phyloP scores from a whole-genome alignment of 192 early-diverging fungal species.

The Paraglomus brasilianum region DNA sequence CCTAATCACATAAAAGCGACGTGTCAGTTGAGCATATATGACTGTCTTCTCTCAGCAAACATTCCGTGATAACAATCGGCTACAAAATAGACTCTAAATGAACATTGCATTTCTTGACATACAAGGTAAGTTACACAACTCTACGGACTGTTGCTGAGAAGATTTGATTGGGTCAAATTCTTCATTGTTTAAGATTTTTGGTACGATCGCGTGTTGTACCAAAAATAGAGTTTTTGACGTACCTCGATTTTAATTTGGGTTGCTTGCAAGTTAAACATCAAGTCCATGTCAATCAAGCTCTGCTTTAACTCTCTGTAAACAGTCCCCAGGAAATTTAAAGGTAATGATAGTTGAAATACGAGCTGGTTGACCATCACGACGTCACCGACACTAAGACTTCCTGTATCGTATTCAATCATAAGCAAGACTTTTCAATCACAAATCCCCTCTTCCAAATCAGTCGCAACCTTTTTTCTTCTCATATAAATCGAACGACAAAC shows the following conservation, averaged over 20 bases:
- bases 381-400: constrained; percentile 92
- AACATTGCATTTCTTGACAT: not conserved
- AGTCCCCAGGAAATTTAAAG: constrained; percentile 95
- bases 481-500: too few species aligned
- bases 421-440: not conserved
- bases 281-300: constrained; percentile 95
- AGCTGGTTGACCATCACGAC: constrained; percentile 99
- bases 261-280: constrained; percentile 85
- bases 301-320: constrained; percentile 97
- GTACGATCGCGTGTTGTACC: too few species aligned
- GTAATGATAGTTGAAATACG: constrained; percentile 95
- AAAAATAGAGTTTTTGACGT: constrained; percentile 1
- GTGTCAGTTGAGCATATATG: too few species aligned
- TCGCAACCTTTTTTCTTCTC: too few species aligned
- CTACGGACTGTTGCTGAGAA: too few species aligned
- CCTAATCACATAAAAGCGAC: constrained; percentile 29
- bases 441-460: not conserved
- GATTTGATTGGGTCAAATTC: too few species aligned
- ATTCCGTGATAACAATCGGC: too few species aligned
- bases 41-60: too few species aligned
- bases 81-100: not conserved
- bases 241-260: constrained; percentile 40
- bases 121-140: too few species aligned
- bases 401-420: constrained; percentile 25
- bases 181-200: too few species aligned